Percentiles rank a stretch among this genome's conserved stretches.
Evolutionary conservation across 2,329 filamentous ascomycete species (phyloP).

Genomic region (Penicillium digitatum): DNA sequence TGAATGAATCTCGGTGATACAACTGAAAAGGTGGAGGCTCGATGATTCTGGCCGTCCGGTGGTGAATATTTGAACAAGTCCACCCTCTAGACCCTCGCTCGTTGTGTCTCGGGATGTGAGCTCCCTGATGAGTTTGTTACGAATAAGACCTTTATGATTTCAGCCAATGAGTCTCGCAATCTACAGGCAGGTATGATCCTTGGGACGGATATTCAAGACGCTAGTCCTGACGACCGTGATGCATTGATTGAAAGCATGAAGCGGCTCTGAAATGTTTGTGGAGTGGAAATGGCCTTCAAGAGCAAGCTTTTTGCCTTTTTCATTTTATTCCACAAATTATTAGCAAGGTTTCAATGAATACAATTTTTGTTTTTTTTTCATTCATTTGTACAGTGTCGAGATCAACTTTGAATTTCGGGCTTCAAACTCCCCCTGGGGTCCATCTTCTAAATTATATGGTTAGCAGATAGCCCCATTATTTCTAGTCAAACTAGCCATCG

Average conservation of each 20-base stretch:
- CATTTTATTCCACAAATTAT: not conserved
- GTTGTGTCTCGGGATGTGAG: constrained; percentile 9
- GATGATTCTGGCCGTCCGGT: constrained; percentile 10
- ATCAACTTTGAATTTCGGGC: not conserved
- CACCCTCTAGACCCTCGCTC: constrained; percentile 8
- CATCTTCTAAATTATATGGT: not conserved
- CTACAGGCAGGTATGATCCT: constrained; percentile 5
- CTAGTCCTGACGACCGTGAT: not conserved
- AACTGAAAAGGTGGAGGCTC: constrained; percentile 3
- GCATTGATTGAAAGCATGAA: not conserved
- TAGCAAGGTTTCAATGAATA: not conserved
- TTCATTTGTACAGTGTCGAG: not conserved
- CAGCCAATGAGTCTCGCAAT: not conserved
- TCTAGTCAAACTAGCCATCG: not conserved
- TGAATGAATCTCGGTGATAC: not conserved
- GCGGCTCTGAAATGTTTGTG: not conserved
- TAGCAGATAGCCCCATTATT: not conserved
- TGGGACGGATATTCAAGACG: not conserved
- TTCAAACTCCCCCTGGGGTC: not conserved
- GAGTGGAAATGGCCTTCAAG: not conserved
- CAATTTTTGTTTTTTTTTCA: not conserved
- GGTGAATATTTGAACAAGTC: constrained; percentile 10
- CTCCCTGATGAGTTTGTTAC: constrained; percentile 6
- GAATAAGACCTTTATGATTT: constrained; percentile 1
- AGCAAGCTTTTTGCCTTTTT: not conserved